A percentile compares a stretch with the other conserved stretches of the same genome.
These are phyloP conservation scores for Peronospora farinosa DNA, from an alignment of 352 stramenopile genomes.

Conservation along the genomic window DNA sequence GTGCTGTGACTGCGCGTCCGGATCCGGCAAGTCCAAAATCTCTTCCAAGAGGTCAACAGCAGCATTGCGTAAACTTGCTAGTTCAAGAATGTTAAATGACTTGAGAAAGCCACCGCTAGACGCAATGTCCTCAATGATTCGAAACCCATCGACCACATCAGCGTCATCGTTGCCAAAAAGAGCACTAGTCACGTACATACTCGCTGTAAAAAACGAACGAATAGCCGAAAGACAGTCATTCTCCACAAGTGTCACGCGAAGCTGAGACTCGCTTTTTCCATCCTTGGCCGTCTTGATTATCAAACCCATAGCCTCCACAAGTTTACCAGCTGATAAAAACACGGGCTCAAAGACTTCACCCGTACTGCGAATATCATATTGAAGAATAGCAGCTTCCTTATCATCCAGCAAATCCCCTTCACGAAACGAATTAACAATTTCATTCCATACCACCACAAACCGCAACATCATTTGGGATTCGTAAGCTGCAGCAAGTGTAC, in stretches of 20 bases:
- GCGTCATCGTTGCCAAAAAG: constrained; percentile 75
- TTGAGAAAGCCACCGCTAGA: constrained; percentile 64
- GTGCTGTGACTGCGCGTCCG: constrained; percentile 63
- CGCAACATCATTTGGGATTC: constrained; percentile 79
- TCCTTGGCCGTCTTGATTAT: constrained; percentile 68
- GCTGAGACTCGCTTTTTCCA: constrained; percentile 71
- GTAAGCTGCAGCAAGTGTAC: constrained; percentile 46
- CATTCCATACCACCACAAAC: constrained; percentile 79
- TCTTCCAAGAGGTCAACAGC: constrained; percentile 73
- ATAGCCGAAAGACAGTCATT: constrained; percentile 78
- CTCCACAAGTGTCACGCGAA: constrained; percentile 69
- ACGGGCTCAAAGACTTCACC: constrained; percentile 83
- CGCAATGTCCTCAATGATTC: constrained; percentile 66
- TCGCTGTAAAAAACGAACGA: constrained; percentile 78
- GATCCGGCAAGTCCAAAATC: constrained; percentile 76
- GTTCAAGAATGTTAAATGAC: constrained; percentile 65
- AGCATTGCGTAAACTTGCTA: constrained; percentile 51
- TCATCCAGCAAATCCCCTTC: constrained; percentile 68
- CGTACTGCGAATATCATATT: constrained; percentile 82
- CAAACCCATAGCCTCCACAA: constrained; percentile 67
- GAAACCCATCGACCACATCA: constrained; percentile 74
- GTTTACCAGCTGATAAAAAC: constrained; percentile 78
- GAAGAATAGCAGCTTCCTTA: constrained; percentile 69
- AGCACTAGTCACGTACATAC: constrained; percentile 64
- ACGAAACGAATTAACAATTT: constrained; percentile 78